Base-by-base conservation (phyloP, 2,329 filamentous ascomycete species). In the Sarocladium strictum region DNA sequence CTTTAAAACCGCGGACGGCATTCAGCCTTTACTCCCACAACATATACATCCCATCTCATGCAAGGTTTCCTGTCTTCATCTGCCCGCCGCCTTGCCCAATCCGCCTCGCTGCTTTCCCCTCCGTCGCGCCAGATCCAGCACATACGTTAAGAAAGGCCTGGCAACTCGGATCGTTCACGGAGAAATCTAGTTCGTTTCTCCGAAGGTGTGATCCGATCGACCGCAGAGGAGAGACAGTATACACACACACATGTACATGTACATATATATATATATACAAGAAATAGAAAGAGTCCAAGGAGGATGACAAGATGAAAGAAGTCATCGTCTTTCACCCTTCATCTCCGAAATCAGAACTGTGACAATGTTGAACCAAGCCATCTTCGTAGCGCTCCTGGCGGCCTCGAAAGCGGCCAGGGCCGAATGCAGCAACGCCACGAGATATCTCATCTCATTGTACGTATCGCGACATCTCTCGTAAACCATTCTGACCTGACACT, bases 381-480 rank as follows among this genome's bases (percentile, higher is more conserved):
- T 29, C 24, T 14, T 32, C 15, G 43, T 24, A n/a, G 43, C 26
- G 21, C 4, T 29, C 9, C 24, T 49, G 3, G 24, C 23, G 17
- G 43, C 23, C n/a, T 49, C 43, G 10, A 21, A 49, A 9, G 43
- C 29, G 9, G 43, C 43, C 14, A 5, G 27, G 26, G 43, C 43
- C 9, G 43, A 19, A n/a, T 49, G 26, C n/a, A 32, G 14, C 26
- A 23, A 49, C 9, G 15, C 29, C 15, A 40, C 50, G 23, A n/a
- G 50, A 11, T 53, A 53, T 17, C 37, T 53, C 33, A 53, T 53
- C 50, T 33, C 50, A 33, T 53, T 53, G 50, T 53, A 49, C 27
- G 43, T 49, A 3, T 12, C 29, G 6, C 29, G 12, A 32, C 29
- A 7, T 12, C 12, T 12, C 6, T 32, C 29, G 29, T 12, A 6